A percentile compares a stretch with the other conserved stretches of the same genome.
Conservation (phyloP, 2,329 filamentous ascomycete species). For the Chalaropsis ovoidea region DNA sequence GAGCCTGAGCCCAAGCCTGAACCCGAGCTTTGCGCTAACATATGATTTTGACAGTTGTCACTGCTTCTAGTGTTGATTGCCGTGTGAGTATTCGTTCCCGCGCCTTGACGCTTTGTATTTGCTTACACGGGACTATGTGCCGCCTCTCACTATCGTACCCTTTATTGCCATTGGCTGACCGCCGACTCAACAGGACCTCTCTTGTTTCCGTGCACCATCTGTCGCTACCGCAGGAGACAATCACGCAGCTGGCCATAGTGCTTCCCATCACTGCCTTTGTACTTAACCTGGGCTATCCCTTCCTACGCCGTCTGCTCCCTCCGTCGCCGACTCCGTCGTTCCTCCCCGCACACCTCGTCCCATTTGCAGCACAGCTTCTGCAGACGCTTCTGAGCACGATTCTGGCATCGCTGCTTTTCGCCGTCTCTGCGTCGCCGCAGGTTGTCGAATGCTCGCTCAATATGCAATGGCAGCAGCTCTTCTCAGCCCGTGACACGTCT, state of each 20-base stretch:
- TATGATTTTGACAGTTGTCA: neutral
- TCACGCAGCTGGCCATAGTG: slow-evolving; percentile 13
- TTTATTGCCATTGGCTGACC: neutral
- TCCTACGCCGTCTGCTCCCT: neutral
- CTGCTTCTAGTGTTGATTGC: slow-evolving; percentile 9
- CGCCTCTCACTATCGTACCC: neutral
- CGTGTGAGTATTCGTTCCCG: neutral
- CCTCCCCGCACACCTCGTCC: slow-evolving; percentile 1
- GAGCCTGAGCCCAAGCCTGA: neutral
- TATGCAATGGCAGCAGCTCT: slow-evolving; percentile 28
- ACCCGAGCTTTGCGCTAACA: neutral
- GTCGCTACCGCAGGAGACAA: slow-evolving; percentile 21
- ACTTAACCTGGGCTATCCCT: slow-evolving; percentile 8
- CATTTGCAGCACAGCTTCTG: neutral
- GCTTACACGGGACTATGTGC: too few relatives aligned
- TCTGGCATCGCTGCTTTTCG: slow-evolving; percentile 38
- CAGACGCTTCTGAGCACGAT: slow-evolving; percentile 27
- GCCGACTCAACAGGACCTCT: neutral
- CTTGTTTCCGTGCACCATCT: slow-evolving; percentile 16
- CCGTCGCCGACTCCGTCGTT: neutral
- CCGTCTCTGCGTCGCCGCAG: neutral
- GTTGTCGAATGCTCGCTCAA: slow-evolving; percentile 26
- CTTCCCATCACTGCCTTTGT: slow-evolving; percentile 17
- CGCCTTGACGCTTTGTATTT: neutral
- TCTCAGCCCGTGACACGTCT: slow-evolving; percentile 37